Conservation (phyloP, 2,329 filamentous ascomycete species). For the Botryotinia narcissicola region DNA sequence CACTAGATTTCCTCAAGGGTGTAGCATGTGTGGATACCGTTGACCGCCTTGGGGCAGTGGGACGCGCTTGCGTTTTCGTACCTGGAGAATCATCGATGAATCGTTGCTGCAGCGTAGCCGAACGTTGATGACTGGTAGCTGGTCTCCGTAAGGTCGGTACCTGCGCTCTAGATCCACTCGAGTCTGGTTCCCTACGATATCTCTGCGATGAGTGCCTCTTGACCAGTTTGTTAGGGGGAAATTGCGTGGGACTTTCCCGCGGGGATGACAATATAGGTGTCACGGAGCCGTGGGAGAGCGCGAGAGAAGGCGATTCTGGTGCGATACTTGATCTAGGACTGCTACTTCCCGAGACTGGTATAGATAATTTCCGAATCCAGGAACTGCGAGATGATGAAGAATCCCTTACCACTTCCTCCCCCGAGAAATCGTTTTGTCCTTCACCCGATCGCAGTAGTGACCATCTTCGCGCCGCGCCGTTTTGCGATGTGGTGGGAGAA, state of each 20-base stretch:
- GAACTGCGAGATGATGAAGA: slow-evolving; percentile 62
- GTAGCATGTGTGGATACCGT: slow-evolving; percentile 23
- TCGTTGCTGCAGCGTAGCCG: slow-evolving; percentile 62
- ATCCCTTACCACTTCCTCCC: slow-evolving; percentile 43
- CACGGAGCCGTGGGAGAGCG: slow-evolving; percentile 64
- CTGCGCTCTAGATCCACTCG: slow-evolving; percentile 56
- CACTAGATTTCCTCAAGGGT: slow-evolving; percentile 27
- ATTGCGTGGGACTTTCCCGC: slow-evolving; percentile 42
- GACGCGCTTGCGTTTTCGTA: slow-evolving; percentile 24
- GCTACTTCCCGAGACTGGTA: slow-evolving; percentile 62
- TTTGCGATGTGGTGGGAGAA: slow-evolving; percentile 23
- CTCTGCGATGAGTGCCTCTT: slow-evolving; percentile 65
- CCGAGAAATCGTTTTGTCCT: slow-evolving; percentile 25
- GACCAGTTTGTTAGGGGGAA: slow-evolving; percentile 72
- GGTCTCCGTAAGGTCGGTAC: slow-evolving; percentile 67
- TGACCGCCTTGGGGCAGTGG: slow-evolving; percentile 23
- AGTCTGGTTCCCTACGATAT: slow-evolving; percentile 44
- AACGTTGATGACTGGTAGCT: slow-evolving; percentile 76
- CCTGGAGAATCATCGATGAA: slow-evolving; percentile 33
- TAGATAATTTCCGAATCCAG: slow-evolving; percentile 71
- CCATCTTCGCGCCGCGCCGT: slow-evolving; percentile 29
- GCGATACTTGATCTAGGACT: slow-evolving; percentile 63
- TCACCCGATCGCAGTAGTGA: slow-evolving; percentile 33
- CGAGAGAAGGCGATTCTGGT: slow-evolving; percentile 63
- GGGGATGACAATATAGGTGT: slow-evolving; percentile 55